Base-by-base conservation (phyloP, 805 yeast species). In the Ogataea glucozyma region DNA sequence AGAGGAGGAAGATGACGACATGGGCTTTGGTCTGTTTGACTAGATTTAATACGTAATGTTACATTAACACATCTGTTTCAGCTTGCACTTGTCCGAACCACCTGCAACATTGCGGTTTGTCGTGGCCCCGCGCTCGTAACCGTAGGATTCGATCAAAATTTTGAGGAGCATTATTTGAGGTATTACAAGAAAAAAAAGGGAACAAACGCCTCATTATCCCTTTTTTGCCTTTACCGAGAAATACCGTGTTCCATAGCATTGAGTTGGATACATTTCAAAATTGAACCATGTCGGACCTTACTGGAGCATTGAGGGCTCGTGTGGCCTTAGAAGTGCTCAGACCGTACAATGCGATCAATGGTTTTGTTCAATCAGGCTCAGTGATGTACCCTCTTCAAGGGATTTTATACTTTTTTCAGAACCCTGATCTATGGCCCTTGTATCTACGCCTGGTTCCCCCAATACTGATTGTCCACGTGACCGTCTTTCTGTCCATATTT, bases 21-120 rank as follows among this genome's bases (percentile, higher is more conserved):
- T 83, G 88, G 89, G 89, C 61, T 80, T 83, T 82, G 88, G 88
- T 81, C 85, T 93, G 73, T 93, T 93, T 85, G 99, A 93, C 83
- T 93, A 93, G 80, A 62, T 65, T 46, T 40, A 37, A 40, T 37
- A 24, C 37, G 36, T 41, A 36, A 31, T 24, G 14, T 41, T 41
- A 30, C 37, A 31, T 19, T 36, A 29, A 31, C 40, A 32, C 40
- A 29, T 40, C 40, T 18, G 31, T 27, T 23, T 32, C 29, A 29
- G 34, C 40, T 33, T 29, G 27, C 35, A 27, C 40, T 19, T 16
- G 11, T 16, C 13, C 14, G n/a, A 20, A 4, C 10, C 21, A 30
- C 7, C 9, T 22, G 12, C 31, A 17, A 36, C 40, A 36, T 3
- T n/a, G 6, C 6, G 11, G 5, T 11, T 19, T 19, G 34, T 31